Evolutionary conservation across 768 basidiomycete species (phyloP).

Genomic region (Phanerochaete carnosa): DNA sequence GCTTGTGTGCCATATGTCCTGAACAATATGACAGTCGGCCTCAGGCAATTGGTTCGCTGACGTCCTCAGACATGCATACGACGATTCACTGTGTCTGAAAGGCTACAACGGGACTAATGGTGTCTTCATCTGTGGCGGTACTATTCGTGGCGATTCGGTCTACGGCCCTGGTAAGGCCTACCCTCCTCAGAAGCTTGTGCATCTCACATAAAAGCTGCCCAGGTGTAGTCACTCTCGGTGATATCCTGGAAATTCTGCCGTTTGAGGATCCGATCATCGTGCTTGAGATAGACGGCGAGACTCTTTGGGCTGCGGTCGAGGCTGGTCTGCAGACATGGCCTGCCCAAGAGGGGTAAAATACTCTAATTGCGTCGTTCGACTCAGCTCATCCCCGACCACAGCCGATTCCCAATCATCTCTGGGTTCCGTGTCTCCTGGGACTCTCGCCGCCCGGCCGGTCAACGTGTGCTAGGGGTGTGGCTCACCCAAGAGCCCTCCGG

Average conservation of each 20-base stretch:
- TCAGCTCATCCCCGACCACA: conserved; percentile 23
- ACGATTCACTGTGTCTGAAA: conserved; percentile 59
- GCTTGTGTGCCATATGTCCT: background rate
- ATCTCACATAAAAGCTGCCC: background rate
- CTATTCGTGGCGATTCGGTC: conserved; percentile 78
- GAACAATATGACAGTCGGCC: conserved; percentile 45
- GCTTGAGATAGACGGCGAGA: conserved; percentile 71
- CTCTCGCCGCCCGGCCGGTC: conserved; percentile 64
- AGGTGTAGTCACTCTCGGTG: conserved; percentile 79
- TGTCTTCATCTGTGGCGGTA: conserved; percentile 80
- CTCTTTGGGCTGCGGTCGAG: conserved; percentile 81
- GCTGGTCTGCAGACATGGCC: conserved; percentile 74
- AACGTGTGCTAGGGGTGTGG: conserved; percentile 69
- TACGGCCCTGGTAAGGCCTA: conserved; percentile 69
- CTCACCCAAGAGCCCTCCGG: conserved; percentile 35
- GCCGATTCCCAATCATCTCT: conserved; percentile 86
- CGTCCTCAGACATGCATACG: conserved; percentile 78
- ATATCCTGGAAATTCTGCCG: conserved; percentile 86
- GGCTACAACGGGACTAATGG: conserved; percentile 70
- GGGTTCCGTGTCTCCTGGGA: conserved; percentile 88
- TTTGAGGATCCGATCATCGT: conserved; percentile 86
- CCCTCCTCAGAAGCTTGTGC: background rate
- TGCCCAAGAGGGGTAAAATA: conserved; percentile 79
- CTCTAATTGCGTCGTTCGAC: background rate
- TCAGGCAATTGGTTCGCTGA: conserved; percentile 85